Conservation (phyloP, 257 asterid genomes). For the Leptodermis oblonga region DNA sequence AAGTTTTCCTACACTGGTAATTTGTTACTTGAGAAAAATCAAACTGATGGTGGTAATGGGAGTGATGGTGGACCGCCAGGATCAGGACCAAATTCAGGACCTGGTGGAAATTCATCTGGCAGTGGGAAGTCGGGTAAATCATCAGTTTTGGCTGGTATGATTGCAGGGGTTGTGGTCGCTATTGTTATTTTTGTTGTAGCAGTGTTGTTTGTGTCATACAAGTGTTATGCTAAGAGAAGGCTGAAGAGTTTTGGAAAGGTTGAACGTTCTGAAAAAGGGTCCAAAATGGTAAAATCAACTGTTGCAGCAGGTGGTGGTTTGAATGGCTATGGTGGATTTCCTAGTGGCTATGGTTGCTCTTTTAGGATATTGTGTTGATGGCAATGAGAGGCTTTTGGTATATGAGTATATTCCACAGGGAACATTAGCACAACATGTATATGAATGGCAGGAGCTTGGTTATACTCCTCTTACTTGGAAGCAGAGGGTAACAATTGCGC, state of each 20-base stretch:
- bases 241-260: conserved; percentile 46
- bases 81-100: conserved; percentile 31
- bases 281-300: conserved; percentile 44
- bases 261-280: conserved; percentile 57
- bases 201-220: conserved; percentile 64
- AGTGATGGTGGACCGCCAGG: conserved; percentile 30
- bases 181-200: conserved; percentile 52
- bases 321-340: conserved; percentile 38
- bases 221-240: conserved; percentile 53
- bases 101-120: conserved; percentile 31
- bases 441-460: conserved; percentile 63
- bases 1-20: conserved; percentile 47
- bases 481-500: conserved; percentile 77
- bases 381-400: conserved; percentile 85
- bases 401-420: conserved; percentile 96
- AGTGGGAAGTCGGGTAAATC: conserved; percentile 32
- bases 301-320: conserved; percentile 25
- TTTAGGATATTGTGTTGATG: conserved; percentile 80
- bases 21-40: conserved; percentile 51
- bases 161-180: conserved; percentile 73
- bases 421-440: conserved; percentile 78
- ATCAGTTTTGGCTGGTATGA: conserved; percentile 54
- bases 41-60: conserved; percentile 31
- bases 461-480: conserved; percentile 69
- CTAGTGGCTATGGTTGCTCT: conserved; percentile 89